A percentile compares a stretch with the other conserved stretches of the same genome.
Conservation (phyloP, 2,329 filamentous ascomycete genomes). For the Parafenestella ontariensis region DNA sequence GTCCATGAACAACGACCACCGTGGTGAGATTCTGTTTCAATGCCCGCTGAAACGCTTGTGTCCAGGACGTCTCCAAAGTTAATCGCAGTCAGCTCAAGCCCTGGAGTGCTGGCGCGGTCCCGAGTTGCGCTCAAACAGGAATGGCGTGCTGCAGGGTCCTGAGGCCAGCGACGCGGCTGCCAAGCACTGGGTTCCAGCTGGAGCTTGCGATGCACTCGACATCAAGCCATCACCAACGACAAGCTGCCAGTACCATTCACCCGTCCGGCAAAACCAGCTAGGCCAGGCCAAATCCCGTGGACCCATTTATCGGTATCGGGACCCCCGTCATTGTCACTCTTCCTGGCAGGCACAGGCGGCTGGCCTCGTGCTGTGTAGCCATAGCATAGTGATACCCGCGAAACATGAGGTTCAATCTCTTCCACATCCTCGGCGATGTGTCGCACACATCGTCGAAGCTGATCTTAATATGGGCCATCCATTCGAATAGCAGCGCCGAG, state of each 20-base stretch:
- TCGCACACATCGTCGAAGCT: conserved; percentile 87
- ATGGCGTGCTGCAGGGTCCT: neutral
- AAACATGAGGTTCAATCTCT: conserved; percentile 54
- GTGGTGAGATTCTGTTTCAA: too few relatives aligned
- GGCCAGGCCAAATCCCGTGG: neutral
- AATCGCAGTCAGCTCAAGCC: too few relatives aligned
- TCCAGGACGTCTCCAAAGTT: too few relatives aligned
- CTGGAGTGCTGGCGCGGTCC: too few relatives aligned
- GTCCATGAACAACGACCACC: too few relatives aligned
- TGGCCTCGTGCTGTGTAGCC: conserved; percentile 36
- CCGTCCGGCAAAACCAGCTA: neutral
- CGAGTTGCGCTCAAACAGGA: neutral
- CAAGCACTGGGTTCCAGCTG: neutral
- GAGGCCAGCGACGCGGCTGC: neutral
- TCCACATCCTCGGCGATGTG: conserved; percentile 83
- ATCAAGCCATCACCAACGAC: conserved; percentile 4
- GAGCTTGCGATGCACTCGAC: conserved; percentile 1
- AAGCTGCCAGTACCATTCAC: conserved; percentile 1
- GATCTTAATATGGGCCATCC: conserved; percentile 89
- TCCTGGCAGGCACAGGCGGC: conserved; percentile 18
- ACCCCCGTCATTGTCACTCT: conserved; percentile 3
- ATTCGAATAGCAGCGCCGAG: conserved; percentile 86
- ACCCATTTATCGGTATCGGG: neutral
- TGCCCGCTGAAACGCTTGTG: too few relatives aligned
- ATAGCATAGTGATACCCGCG: conserved; percentile 10